phyloP scores from a whole-genome alignment of 2,329 filamentous ascomycete genomes.

The Diaporthe caulivora region DNA sequence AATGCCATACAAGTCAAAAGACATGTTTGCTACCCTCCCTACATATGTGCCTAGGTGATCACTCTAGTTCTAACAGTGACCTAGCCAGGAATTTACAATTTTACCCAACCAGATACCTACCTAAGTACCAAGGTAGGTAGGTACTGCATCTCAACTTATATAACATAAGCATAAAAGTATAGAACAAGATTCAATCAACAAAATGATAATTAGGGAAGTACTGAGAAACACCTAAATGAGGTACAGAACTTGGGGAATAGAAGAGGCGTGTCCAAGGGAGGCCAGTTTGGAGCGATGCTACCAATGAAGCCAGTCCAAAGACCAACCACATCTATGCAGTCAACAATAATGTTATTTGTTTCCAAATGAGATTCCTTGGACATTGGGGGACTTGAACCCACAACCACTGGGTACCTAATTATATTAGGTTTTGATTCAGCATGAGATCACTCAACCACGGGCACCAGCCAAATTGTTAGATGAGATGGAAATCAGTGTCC shows the following conservation, averaged over 20 bases:
- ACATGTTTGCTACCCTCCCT: no score
- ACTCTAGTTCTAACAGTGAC: no score
- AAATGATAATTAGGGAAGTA: no score
- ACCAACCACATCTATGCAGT: not conserved
- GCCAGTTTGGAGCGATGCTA: not conserved
- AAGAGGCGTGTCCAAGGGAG: not conserved
- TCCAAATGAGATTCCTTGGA: not conserved
- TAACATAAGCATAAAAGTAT: no score
- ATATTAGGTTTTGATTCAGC: not conserved
- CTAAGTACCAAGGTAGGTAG: no score
- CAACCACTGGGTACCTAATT: not conserved
- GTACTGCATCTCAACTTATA: no score
- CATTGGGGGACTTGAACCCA: not conserved
- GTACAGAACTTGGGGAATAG: not conserved
- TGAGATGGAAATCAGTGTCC: not conserved
- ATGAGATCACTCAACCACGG: not conserved
- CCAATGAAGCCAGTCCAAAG: not conserved
- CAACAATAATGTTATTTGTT: not conserved
- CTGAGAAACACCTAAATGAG: not conserved
- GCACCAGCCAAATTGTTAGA: no score
- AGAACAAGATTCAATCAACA: no score
- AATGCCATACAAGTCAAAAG: no score
- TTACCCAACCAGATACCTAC: no score
- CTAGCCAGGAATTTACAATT: no score
- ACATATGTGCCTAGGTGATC: no score